Evolutionary conservation across 2,329 filamentous ascomycete species (phyloP).

Genomic region (Exophiala lecanii-corni): DNA sequence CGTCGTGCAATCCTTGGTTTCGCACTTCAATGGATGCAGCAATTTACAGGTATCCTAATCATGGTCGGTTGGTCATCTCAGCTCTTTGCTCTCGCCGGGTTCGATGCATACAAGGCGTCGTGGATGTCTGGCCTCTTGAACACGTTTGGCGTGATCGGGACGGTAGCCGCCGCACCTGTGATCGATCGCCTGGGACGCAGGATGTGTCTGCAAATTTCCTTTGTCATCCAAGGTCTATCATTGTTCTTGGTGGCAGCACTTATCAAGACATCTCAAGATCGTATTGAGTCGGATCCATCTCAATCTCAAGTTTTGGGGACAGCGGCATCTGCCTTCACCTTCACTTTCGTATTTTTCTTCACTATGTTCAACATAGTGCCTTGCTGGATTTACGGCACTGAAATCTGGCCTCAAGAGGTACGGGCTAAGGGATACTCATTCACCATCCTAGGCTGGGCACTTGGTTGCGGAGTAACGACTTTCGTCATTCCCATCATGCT

Average conservation of each 20-base stretch:
- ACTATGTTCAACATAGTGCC: constrained; percentile 59
- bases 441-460: constrained; percentile 50
- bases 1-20: constrained; percentile 40
- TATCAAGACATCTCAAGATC: constrained; percentile 24
- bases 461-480: constrained; percentile 33
- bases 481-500: constrained; percentile 41
- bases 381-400: constrained; percentile 50
- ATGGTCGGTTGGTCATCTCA: constrained; percentile 36
- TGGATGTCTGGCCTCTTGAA: constrained; percentile 27
- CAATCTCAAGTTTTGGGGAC: constrained; percentile 22
- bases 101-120: constrained; percentile 25
- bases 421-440: constrained; percentile 49
- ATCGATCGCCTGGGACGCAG: constrained; percentile 27
- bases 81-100: constrained; percentile 25
- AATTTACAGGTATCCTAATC: constrained; percentile 43
- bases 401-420: constrained; percentile 49
- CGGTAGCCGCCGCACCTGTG: constrained; percentile 26
- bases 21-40: constrained; percentile 41
- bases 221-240: constrained; percentile 24
- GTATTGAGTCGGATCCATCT: constrained; percentile 12
- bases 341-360: constrained; percentile 62
- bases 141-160: constrained; percentile 27
- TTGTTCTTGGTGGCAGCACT: constrained; percentile 25
- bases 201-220: constrained; percentile 22
- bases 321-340: constrained; percentile 31